These are phyloP conservation scores for Cryphonectria naterciae DNA, from an alignment of 2,329 filamentous ascomycete species.

Conservation along the genomic window DNA sequence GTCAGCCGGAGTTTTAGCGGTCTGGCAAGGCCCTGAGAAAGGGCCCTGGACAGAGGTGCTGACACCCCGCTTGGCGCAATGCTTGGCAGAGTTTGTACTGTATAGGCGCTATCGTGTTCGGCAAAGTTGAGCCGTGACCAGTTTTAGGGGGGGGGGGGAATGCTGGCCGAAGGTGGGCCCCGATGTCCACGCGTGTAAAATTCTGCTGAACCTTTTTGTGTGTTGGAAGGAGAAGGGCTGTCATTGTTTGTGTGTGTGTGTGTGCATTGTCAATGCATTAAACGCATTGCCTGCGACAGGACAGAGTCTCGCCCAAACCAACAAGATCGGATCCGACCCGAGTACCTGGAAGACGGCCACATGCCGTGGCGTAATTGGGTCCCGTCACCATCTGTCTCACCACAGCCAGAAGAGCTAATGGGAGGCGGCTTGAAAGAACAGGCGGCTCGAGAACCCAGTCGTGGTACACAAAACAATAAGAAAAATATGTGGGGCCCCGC, in stretches of 20 bases:
- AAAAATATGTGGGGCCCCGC: neutral
- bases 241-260: neutral
- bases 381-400: conserved; percentile 2
- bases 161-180: neutral
- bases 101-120: neutral
- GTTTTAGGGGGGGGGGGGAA: neutral
- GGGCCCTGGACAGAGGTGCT: conserved; percentile 3
- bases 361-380: neutral
- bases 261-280: neutral
- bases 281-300: neutral
- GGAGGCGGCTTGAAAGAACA: neutral
- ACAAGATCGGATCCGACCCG: neutral
- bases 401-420: neutral
- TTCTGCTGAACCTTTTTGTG: neutral
- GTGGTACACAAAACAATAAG: neutral
- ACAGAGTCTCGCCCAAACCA: neutral
- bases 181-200: neutral
- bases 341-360: neutral
- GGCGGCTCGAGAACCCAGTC: neutral
- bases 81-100: conserved; percentile 1
- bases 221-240: neutral
- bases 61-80: conserved; percentile 1
- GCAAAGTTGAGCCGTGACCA: neutral
- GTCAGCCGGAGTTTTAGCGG: neutral
- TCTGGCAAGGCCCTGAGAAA: neutral